Evolutionary conservation across 2,329 filamentous ascomycete genomes (phyloP), one percentile per base, ranked within the genome.

Genomic region (Pseudopithomyces chartarum): DNA sequence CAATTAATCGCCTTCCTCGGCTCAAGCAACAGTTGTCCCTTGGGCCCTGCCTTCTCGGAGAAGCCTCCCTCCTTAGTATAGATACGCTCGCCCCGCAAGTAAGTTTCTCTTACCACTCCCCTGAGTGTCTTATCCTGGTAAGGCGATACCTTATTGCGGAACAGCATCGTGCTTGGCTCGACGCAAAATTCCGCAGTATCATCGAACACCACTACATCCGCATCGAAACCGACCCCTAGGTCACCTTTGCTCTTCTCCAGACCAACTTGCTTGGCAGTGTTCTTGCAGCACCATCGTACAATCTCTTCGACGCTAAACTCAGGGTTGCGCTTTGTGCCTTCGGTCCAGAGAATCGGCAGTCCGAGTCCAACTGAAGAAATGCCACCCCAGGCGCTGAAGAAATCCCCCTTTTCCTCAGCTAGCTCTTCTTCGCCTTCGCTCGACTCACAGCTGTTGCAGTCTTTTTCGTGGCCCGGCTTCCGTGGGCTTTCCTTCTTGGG

Each of bases 341-440:
- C 87, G 0, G 91, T 93, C 87, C 93, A 89, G 6, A 99, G 83
- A 62, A 99, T 97, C 4, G 92, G 91, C 3, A 99, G 83, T 0
- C 95, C 95, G 1, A 99, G 85, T 0, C 95, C 95, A 17, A 99
- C 94, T 4, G 90, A 95, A 3, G 91, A 94, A 69, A 99, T 97
- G 13, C 95, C 95, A 52, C 95, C 95, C 95, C 95, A 99, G 1
- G 93, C 93, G 3, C 90, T 87, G 78, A 98, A 95, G 83, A 99
- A 98, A 78, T 98, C 91, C 36, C 95, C 95, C 39, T 74, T 74
- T 22, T 77, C 75, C 20, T 80, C 77, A 36, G 77, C 72, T 1
- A 76, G 69, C 10, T 78, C 74, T 22, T 73, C 71, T 6, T 74
- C 68, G 19, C 63, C 66, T 54, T 67, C 73, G 33, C 51, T 63